Conservation (phyloP, 257 asterid genomes). For the Forsythia suspensa region DNA sequence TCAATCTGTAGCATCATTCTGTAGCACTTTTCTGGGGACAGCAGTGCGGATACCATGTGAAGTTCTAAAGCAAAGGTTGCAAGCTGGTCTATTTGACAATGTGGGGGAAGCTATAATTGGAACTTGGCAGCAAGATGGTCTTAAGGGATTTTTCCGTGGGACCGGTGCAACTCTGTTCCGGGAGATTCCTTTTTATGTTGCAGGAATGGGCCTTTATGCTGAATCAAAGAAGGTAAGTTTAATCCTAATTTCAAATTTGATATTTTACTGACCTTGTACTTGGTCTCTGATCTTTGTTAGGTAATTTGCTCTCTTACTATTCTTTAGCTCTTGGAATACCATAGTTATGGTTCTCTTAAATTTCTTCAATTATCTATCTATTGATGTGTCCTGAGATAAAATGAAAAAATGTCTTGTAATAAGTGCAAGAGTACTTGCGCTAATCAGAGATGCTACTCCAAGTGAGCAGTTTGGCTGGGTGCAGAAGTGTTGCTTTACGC, state of each 20-base stretch:
- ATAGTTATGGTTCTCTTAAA: neutral
- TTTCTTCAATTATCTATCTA: neutral
- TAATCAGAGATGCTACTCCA: neutral
- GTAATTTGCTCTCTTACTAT: neutral
- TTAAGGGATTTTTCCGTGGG: conserved; percentile 90
- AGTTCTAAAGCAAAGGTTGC: conserved; percentile 89
- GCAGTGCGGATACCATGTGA: conserved; percentile 92
- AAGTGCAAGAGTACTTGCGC: neutral
- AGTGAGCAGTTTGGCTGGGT: neutral
- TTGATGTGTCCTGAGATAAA: neutral
- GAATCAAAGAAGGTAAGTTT: conserved; percentile 85
- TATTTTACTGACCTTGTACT: neutral
- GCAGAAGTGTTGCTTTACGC: neutral
- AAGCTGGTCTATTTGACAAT: conserved; percentile 82
- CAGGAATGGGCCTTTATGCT: conserved; percentile 96
- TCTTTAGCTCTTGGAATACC: neutral
- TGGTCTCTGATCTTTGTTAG: neutral
- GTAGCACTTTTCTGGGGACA: conserved; percentile 89
- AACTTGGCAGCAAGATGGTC: conserved; percentile 90
- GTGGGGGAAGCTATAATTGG: conserved; percentile 82
- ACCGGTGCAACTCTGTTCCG: conserved; percentile 94
- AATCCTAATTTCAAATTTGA: neutral
- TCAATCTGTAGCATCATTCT: conserved; percentile 85
- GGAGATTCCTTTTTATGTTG: conserved; percentile 92
- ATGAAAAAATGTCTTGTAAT: neutral